phyloP scores from a whole-genome alignment of 805 yeast species.

The Wickerhamomyces chambardii region DNA sequence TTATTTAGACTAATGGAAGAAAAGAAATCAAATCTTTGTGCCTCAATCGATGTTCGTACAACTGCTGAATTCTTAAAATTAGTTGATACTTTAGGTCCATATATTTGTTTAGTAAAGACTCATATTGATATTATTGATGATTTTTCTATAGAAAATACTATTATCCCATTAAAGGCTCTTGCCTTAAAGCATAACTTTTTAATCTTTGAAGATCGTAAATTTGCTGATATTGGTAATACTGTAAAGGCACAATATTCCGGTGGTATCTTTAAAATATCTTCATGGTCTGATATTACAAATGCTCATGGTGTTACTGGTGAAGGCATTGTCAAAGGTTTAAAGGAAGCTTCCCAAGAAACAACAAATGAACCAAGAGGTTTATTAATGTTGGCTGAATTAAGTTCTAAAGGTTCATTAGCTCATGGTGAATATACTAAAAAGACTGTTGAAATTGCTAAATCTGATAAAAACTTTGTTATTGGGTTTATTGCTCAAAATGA shows the following conservation, averaged over 20 bases:
- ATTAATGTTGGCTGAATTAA: conserved; percentile 90
- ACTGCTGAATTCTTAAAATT: conserved; percentile 67
- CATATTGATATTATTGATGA: conserved; percentile 92
- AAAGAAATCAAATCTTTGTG: conserved; percentile 86
- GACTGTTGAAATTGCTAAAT: conserved; percentile 85
- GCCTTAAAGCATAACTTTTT: conserved; percentile 79
- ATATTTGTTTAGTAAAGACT: conserved; percentile 85
- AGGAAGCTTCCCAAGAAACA: conserved; percentile 63
- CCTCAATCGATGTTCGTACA: conserved; percentile 83
- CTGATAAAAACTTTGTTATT: conserved; percentile 83
- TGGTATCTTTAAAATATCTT: conserved; percentile 81
- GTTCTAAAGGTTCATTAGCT: conserved; percentile 91
- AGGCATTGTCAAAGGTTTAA: conserved; percentile 85
- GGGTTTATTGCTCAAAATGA: conserved; percentile 94
- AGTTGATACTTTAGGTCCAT: conserved; percentile 81
- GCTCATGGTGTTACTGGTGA: conserved; percentile 97
- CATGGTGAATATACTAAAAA: conserved; percentile 81
- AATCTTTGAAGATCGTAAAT: conserved; percentile 95
- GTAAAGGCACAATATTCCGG: conserved; percentile 90
- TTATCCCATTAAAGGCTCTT: conserved; percentile 61
- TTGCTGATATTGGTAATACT: conserved; percentile 97
- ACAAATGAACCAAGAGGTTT: conserved; percentile 79
- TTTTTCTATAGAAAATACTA: conserved; percentile 73
- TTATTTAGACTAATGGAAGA: conserved; percentile 65
- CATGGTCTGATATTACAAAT: conserved; percentile 96